Evolutionary conservation across 2,329 filamentous ascomycete species (phyloP).

Genomic region (Juglanconis oblonga): DNA sequence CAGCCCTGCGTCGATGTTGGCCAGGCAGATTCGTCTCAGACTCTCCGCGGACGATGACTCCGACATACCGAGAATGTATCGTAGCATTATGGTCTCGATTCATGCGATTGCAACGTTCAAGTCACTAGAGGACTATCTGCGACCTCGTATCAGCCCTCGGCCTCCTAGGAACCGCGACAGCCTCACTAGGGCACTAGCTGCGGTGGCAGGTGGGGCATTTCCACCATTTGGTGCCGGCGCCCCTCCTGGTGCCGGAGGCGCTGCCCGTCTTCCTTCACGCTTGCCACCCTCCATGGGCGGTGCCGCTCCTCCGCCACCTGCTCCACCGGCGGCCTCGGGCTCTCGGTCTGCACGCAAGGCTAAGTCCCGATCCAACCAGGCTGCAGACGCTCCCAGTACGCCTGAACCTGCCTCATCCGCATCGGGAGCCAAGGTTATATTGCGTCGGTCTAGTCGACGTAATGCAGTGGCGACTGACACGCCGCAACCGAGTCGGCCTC

Average conservation of each 20-base stretch:
- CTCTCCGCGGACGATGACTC: constrained; percentile 87
- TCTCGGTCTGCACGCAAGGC: constrained; percentile 44
- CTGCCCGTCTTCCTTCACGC: constrained; percentile 43
- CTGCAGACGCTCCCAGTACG: constrained; percentile 37
- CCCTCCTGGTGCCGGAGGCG: constrained; percentile 47
- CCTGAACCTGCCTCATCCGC: constrained; percentile 45
- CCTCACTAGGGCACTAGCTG: constrained; percentile 67
- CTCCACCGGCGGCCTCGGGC: constrained; percentile 37
- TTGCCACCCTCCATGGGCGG: constrained; percentile 25
- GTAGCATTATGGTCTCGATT: constrained; percentile 97
- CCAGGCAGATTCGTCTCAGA: constrained; percentile 89
- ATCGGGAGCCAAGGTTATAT: constrained; percentile 55
- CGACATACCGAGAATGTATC: constrained; percentile 81
- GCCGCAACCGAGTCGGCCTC: constrained; percentile 47
- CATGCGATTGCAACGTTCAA: constrained; percentile 99
- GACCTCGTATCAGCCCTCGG: constrained; percentile 70
- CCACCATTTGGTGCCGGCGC: constrained; percentile 41
- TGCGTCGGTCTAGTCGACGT: constrained; percentile 63
- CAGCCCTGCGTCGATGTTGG: constrained; percentile 83
- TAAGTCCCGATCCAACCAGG: constrained; percentile 44
- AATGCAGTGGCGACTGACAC: constrained; percentile 52
- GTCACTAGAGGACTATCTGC: constrained; percentile 89
- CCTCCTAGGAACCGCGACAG: constrained; percentile 58
- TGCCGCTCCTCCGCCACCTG: constrained; percentile 31
- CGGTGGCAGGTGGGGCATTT: constrained; percentile 71